phyloP scores from a whole-genome alignment of 169 alveolate genomes.

The Plasmodium sp. region DNA sequence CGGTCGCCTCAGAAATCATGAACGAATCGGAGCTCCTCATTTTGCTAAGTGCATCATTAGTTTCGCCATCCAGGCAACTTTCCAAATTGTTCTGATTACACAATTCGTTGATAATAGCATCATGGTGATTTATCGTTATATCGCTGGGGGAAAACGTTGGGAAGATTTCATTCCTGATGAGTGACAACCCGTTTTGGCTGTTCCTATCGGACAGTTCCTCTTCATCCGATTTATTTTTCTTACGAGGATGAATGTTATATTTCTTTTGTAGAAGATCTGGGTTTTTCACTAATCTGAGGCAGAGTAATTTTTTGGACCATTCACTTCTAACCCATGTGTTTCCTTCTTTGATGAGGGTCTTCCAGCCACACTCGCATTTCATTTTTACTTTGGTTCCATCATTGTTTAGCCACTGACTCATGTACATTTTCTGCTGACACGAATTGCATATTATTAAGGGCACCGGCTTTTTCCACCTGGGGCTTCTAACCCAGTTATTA shows the following conservation, averaged over 20 bases:
- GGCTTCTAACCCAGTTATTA: conserved; percentile 74
- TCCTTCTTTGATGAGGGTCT: conserved; percentile 66
- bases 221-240: conserved; percentile 17
- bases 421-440: conserved; percentile 66
- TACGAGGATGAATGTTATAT: conserved; percentile 44
- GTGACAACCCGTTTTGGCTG: background rate
- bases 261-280: conserved; percentile 47
- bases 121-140: background rate
- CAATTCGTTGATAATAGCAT: background rate
- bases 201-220: conserved; percentile 17
- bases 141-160: background rate
- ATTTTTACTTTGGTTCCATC: conserved; percentile 74
- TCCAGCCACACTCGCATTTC: conserved; percentile 76
- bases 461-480: conserved; percentile 72
- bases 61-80: background rate
- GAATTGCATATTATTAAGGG: conserved; percentile 71
- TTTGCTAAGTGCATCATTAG: background rate
- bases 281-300: conserved; percentile 47
- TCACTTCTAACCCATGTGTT: conserved; percentile 75
- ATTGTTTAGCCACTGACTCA: conserved; percentile 74
- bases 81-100: background rate
- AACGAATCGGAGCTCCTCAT: background rate
- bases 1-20: background rate
- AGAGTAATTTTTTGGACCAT: conserved; percentile 73
- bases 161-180: background rate